A percentile compares a stretch with the other conserved stretches of the same genome.
These are phyloP conservation scores for Nannochloropsis oceanica DNA, from an alignment of 108 stramenopile species.

Conservation along the genomic window DNA sequence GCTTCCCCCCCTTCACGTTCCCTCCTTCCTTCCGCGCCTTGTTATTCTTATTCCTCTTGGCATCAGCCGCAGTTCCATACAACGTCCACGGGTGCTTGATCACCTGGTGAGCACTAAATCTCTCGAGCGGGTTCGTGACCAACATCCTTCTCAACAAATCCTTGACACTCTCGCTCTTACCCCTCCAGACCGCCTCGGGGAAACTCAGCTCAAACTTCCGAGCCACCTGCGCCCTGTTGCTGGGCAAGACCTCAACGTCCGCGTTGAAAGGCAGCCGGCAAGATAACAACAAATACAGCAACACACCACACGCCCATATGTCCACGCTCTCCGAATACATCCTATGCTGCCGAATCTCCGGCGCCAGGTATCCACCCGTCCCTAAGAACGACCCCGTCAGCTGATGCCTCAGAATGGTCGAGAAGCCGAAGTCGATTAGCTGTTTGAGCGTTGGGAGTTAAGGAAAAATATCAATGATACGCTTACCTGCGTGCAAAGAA, in stretches of 20 bases:
- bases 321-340: slow-evolving; percentile 1
- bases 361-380: slow-evolving; percentile 9
- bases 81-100: not conserved
- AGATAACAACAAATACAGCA: slow-evolving; percentile 3
- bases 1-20: not conserved
- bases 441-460: too few relatives aligned
- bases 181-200: not conserved
- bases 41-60: not conserved
- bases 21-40: not conserved
- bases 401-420: not conserved
- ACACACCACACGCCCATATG: slow-evolving; percentile 8
- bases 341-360: slow-evolving; percentile 11
- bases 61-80: not conserved
- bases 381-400: slow-evolving; percentile 12
- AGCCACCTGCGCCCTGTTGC: not conserved
- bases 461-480: too few relatives aligned
- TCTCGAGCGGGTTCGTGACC: not conserved
- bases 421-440: slow-evolving; percentile 10
- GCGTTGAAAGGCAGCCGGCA: not conserved
- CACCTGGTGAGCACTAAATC: slow-evolving; percentile 5
- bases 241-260: not conserved
- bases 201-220: not conserved
- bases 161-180: not conserved
- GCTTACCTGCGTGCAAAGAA: too few relatives aligned
- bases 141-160: not conserved